A percentile compares a stretch with the other conserved stretches of the same genome.
Evolutionary conservation across 108 stramenopile species (phyloP).

Genomic region (Halocafeteria seosinensis): DNA sequence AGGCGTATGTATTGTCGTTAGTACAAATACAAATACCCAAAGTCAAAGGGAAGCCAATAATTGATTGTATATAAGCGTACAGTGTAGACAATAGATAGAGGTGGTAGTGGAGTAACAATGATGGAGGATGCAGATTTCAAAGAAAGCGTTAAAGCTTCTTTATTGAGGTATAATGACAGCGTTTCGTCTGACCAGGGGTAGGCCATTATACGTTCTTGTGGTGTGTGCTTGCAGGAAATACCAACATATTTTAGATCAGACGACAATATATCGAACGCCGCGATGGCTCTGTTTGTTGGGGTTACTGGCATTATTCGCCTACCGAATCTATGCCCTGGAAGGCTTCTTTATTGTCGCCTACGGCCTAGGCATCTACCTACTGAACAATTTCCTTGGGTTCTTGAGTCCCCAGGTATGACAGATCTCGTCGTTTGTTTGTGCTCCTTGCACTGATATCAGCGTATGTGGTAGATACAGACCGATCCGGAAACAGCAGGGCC

Average conservation of each 20-base stretch:
- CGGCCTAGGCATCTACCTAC: constrained; percentile 87
- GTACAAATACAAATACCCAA: no score
- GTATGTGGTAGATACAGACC: constrained; percentile 12
- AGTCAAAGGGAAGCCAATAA: no score
- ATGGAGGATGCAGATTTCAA: no score
- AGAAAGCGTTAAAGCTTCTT: no score
- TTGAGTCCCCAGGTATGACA: constrained; percentile 55
- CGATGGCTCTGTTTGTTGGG: constrained; percentile 29
- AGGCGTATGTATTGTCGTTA: no score
- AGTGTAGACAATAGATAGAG: no score
- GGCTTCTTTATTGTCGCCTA: constrained; percentile 98
- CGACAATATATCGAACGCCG: constrained; percentile 39
- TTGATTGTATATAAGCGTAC: no score
- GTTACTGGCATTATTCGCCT: constrained; percentile 56
- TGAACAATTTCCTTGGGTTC: constrained; percentile 97
- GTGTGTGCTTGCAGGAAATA: no score
- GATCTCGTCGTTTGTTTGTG: neutral
- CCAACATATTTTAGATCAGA: constrained; percentile 92
- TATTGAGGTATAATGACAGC: no score
- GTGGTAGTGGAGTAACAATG: no score
- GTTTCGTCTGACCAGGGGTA: no score
- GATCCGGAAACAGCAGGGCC: constrained; percentile 9
- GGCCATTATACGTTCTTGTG: no score
- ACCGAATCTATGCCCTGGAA: constrained; percentile 75
- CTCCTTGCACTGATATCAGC: neutral